These are phyloP conservation scores for Taxillus chinensis DNA, from an alignment of 164 flowering plant genomes.

Conservation along the genomic window DNA sequence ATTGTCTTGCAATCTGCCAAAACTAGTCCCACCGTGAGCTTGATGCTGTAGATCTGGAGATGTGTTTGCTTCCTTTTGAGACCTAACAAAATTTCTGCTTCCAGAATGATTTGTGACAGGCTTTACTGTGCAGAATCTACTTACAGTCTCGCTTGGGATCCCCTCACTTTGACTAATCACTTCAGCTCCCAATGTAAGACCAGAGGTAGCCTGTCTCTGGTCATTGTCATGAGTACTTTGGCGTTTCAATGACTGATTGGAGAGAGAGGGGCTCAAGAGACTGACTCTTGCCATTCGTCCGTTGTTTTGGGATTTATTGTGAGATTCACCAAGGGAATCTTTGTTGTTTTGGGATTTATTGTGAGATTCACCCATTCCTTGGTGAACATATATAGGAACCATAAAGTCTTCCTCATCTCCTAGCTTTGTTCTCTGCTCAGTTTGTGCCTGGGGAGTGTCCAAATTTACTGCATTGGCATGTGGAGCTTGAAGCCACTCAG, in stretches of 20 bases:
- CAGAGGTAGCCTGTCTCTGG: slow-evolving; percentile 14
- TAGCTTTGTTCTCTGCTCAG: slow-evolving; percentile 24
- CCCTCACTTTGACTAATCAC: slow-evolving; percentile 15
- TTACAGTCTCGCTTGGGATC: slow-evolving; percentile 9
- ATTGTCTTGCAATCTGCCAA: slow-evolving; percentile 11
- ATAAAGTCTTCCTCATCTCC: slow-evolving; percentile 61
- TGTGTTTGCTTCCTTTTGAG: slow-evolving; percentile 15
- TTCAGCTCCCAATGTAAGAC: slow-evolving; percentile 19
- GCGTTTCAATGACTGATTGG: slow-evolving; percentile 12
- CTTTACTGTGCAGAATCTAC: slow-evolving; percentile 11
- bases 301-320: slow-evolving; percentile 10
- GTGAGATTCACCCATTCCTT: slow-evolving; percentile 13
- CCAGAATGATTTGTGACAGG: slow-evolving; percentile 13
- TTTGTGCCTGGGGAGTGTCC: slow-evolving; percentile 12
- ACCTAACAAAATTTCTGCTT: slow-evolving; percentile 18
- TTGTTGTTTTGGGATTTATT: slow-evolving; percentile 10
- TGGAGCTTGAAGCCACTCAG: slow-evolving; percentile 22
- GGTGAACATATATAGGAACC: slow-evolving; percentile 49
- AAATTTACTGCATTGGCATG: slow-evolving; percentile 18
- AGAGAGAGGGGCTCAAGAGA: slow-evolving; percentile 13
- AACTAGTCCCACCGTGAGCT: slow-evolving; percentile 7
- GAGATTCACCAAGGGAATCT: slow-evolving; percentile 9
- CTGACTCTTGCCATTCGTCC: slow-evolving; percentile 13
- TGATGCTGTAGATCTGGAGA: slow-evolving; percentile 11
- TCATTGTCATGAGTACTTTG: slow-evolving; percentile 18